Base-by-base conservation (phyloP, 345 rosid species). In the Moricandia arvensis region DNA sequence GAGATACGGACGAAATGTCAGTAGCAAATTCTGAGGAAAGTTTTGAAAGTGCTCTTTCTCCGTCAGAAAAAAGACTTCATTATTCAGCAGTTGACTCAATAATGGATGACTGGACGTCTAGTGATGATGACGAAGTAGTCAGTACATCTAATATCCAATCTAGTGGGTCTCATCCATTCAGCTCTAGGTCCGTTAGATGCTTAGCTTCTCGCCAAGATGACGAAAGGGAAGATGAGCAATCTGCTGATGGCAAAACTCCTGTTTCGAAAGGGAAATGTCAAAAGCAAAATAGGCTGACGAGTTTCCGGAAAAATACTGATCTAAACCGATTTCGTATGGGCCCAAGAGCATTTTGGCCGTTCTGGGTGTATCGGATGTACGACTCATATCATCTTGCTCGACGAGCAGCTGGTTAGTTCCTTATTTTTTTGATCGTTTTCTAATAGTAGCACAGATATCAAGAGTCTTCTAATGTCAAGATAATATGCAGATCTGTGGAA, bases 351-450 rank as follows among this genome's bases (percentile, higher is more conserved):
- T 92, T 84, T 85, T 90, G 87, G 94, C 99, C 99, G 24, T 67
- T 70, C 62, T 92, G 99, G 99, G 97, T 89, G 29, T 95, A 89
- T 72, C 73, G 62, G 11, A 92, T 95, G 96, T 85, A 87, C 68
- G 98, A 95, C 78, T 84, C 99, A 43, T 92, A 88, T 79, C 69
- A 65, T 83, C 98, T 95, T 81, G 91, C 99, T 74, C 88, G 83
- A 72, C 87, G 88, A 70, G 97, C 89, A 59, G 90, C 97, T 83
- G 99, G 99, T 92, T 89, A 27, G 68, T 80, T 59, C 34, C 24
- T 76, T 63, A 12, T 59, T 69, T 63, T 11, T 61, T 74, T 29
- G 21, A 57, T 55, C 1, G 2, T 41, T 21, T 49, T 3, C n/a
- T 29, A 35, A 2, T 49, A 30, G 49, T 57, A 35, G 53, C 61